Conservation (phyloP, 1,139 yeast genomes). For the Scheffersomyces segobiensis region DNA sequence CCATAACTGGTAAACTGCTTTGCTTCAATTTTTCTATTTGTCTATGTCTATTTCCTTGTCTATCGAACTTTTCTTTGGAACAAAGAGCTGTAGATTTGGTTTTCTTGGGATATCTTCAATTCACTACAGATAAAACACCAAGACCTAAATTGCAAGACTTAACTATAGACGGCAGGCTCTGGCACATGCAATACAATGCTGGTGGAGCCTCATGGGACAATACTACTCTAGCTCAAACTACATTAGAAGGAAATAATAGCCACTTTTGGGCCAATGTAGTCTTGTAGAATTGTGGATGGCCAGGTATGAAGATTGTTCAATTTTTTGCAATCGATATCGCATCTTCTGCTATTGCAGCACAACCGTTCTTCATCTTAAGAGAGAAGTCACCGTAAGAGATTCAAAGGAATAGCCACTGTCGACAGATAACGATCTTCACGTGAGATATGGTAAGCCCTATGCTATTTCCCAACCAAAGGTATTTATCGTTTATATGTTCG, state of each 20-base stretch:
- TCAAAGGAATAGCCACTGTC: slow-evolving; percentile 8
- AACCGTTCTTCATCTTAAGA: background rate
- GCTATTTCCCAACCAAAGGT: slow-evolving; percentile 23
- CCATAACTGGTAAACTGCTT: too few species aligned
- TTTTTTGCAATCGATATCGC: background rate
- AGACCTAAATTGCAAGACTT: background rate
- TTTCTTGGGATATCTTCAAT: background rate
- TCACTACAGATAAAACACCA: background rate
- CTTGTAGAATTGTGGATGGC: background rate
- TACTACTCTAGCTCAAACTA: background rate
- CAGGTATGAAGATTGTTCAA: background rate
- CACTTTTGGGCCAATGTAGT: background rate
- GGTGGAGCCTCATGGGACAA: background rate
- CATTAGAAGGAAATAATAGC: background rate
- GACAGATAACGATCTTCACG: slow-evolving; percentile 19
- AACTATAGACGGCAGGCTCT: background rate
- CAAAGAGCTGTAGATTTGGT: background rate
- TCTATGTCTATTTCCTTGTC: background rate
- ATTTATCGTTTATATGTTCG: slow-evolving; percentile 7
- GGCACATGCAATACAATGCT: background rate
- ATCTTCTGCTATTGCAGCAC: background rate
- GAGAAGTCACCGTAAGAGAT: background rate
- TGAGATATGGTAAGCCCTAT: slow-evolving; percentile 32
- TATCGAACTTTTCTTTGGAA: background rate
- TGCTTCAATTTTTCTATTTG: too few species aligned